Percentiles rank a stretch among this genome's conserved stretches.
These are phyloP conservation scores for Macroventuria anomochaeta DNA, from an alignment of 2,329 filamentous ascomycete species.

Conservation along the genomic window DNA sequence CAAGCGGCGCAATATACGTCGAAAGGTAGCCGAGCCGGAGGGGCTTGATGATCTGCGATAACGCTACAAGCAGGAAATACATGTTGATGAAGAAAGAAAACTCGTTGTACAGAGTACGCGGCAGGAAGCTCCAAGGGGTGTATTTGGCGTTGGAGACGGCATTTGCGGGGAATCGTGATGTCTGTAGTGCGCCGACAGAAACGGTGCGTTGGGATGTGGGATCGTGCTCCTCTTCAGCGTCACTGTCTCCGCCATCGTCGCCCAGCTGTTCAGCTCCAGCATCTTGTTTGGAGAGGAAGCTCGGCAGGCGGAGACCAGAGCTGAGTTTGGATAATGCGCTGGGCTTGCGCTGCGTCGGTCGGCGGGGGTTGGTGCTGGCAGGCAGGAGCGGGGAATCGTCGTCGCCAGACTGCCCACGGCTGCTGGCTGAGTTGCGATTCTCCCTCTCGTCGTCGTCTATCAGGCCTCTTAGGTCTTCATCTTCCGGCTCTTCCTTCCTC, in stretches of 20 bases:
- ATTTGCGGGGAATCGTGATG: conserved; percentile 83
- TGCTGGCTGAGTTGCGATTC: conserved; percentile 65
- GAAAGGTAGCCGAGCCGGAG: conserved; percentile 92
- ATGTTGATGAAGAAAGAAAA: conserved; percentile 99
- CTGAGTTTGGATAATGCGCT: conserved; percentile 55
- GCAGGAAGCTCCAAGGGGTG: conserved; percentile 91
- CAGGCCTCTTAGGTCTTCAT: conserved; percentile 70
- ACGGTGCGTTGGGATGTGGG: conserved; percentile 76
- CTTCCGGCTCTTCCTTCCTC: conserved; percentile 58
- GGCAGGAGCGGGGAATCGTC: conserved; percentile 79
- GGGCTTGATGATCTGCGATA: conserved; percentile 90
- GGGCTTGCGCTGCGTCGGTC: conserved; percentile 28
- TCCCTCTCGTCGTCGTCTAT: conserved; percentile 67
- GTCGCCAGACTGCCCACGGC: conserved; percentile 61
- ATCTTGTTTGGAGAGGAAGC: conserved; percentile 61
- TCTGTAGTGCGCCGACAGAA: conserved; percentile 75
- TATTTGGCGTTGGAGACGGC: conserved; percentile 97
- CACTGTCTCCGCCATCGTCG: conserved; percentile 47
- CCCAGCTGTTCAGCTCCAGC: conserved; percentile 35
- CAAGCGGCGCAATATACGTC: conserved; percentile 90
- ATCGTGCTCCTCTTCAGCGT: conserved; percentile 56
- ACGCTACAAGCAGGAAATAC: conserved; percentile 93
- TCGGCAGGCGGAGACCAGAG: conserved; percentile 68
- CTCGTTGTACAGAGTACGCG: conserved; percentile 94
- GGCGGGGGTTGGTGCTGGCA: conserved; percentile 37